These are phyloP conservation scores for Plasmodium adleri DNA, from an alignment of 169 alveolate species.

Conservation along the genomic window DNA sequence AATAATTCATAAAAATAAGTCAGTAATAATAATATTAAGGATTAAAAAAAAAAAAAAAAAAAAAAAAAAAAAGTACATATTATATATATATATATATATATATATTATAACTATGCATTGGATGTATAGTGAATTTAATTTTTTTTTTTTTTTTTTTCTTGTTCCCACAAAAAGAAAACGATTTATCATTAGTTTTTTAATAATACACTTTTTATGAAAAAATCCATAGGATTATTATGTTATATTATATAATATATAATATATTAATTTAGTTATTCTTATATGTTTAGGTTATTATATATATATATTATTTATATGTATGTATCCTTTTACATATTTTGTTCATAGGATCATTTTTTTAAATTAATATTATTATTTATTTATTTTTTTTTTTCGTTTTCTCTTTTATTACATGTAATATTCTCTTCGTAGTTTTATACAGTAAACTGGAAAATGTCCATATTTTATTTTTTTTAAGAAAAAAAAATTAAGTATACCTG, in stretches of 20 bases:
- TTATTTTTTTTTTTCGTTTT: not conserved
- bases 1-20: slow-evolving; percentile 30
- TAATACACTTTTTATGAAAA: not conserved
- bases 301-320: too few species aligned
- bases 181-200: not conserved
- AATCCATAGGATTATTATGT: too few species aligned
- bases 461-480: too few species aligned
- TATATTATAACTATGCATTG: not conserved
- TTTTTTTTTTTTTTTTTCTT: slow-evolving; percentile 1
- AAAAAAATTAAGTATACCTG: too few species aligned
- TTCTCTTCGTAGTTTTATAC: not conserved
- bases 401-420: not conserved
- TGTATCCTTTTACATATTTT: too few species aligned
- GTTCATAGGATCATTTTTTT: too few species aligned
- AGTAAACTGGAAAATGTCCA: not conserved
- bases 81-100: not conserved
- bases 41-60: too few species aligned
- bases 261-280: too few species aligned
- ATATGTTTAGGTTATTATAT: too few species aligned
- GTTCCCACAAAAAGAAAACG: not conserved
- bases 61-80: too few species aligned
- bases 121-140: not conserved
- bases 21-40: not conserved
- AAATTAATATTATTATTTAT: not conserved
- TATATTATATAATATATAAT: too few species aligned